Conservation (phyloP, 192 early-diverging fungal genomes). For the Lunasporangiospora selenospora region DNA sequence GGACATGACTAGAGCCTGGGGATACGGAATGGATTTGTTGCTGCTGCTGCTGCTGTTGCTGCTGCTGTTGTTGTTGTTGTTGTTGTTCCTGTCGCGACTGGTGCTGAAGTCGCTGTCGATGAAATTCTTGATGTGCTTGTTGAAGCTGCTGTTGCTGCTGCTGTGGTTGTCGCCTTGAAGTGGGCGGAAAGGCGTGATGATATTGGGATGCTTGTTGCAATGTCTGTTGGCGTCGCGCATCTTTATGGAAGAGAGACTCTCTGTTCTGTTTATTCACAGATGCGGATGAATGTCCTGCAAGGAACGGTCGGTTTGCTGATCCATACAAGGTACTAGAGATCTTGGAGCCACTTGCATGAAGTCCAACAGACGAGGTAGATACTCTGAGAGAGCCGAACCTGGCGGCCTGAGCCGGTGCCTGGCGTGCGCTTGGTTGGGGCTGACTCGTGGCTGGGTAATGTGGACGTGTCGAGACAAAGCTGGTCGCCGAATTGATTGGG, state of each 20-base stretch:
- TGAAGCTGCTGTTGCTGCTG: slow-evolving; percentile 18
- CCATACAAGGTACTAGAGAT: slow-evolving; percentile 5
- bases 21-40: too few species aligned
- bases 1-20: too few species aligned
- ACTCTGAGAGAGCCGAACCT: background rate
- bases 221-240: slow-evolving; percentile 5
- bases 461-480: background rate
- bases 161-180: slow-evolving; percentile 19
- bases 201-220: too few species aligned
- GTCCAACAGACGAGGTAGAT: slow-evolving; percentile 6
- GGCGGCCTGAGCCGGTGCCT: too few species aligned
- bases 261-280: slow-evolving; percentile 1
- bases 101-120: slow-evolving; percentile 40
- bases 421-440: too few species aligned
- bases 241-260: slow-evolving; percentile 37
- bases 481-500: background rate
- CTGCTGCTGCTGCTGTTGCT: slow-evolving; percentile 4
- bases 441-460: background rate
- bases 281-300: background rate
- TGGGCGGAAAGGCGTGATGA: too few species aligned
- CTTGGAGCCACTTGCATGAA: too few species aligned
- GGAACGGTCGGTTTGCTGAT: background rate
- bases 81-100: too few species aligned
- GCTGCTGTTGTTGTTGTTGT: slow-evolving; percentile 16
- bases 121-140: slow-evolving; percentile 26